Evolutionary conservation across 805 yeast species (phyloP).

Genomic region (Kodamaea lidongshanica): DNA sequence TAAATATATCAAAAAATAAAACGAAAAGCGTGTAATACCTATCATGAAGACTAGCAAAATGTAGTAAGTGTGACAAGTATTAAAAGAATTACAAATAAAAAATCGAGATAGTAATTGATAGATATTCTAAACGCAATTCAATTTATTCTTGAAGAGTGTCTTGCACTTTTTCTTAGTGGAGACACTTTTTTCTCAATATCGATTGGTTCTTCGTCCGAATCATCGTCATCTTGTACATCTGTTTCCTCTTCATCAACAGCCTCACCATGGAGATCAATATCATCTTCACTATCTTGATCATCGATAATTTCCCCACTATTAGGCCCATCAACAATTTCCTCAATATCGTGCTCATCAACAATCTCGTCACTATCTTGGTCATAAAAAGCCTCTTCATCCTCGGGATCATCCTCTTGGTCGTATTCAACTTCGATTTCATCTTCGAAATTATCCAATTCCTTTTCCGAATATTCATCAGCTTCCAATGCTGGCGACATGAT

Average conservation of each 20-base stretch:
- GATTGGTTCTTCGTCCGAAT: slow-evolving; percentile 16
- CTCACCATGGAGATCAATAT: not conserved
- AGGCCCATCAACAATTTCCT: slow-evolving; percentile 1
- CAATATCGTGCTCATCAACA: slow-evolving; percentile 1
- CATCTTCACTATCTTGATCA: slow-evolving; percentile 2
- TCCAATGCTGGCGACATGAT: no score
- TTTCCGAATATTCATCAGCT: not conserved
- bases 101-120: no score
- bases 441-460: not conserved
- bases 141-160: no score
- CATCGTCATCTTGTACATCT: slow-evolving; percentile 20
- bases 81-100: no score
- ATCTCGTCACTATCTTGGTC: slow-evolving; percentile 1
- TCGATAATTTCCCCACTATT: not conserved
- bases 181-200: no score
- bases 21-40: no score
- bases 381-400: slow-evolving; percentile 1
- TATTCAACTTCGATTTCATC: slow-evolving; percentile 1
- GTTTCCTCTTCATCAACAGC: slow-evolving; percentile 16
- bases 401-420: slow-evolving; percentile 1
- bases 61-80: no score
- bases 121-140: no score
- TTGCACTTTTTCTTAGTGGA: no score
- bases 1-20: slow-evolving; percentile 1
- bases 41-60: no score